Percentiles rank a stretch among this genome's conserved stretches.
phyloP scores from a whole-genome alignment of 2,329 filamentous ascomycete genomes.

The Phialemoniopsis sp. region DNA sequence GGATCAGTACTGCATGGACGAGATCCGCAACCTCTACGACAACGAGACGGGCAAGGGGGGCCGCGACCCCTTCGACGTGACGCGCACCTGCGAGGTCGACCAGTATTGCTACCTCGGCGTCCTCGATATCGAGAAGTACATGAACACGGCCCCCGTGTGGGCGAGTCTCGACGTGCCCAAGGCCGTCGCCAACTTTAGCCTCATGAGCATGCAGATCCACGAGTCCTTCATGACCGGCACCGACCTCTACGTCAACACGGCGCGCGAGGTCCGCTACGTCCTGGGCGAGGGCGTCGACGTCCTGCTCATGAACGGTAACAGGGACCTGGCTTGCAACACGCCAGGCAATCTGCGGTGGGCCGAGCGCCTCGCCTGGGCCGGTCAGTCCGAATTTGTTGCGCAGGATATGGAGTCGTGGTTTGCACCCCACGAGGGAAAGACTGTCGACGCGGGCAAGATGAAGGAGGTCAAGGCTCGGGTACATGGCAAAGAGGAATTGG shows the following conservation, averaged over 20 bases:
- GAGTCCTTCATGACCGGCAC: conserved; percentile 43
- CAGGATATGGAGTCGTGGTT: conserved; percentile 13
- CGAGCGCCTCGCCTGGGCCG: conserved; percentile 34
- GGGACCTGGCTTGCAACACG: conserved; percentile 13
- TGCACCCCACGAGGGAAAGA: conserved; percentile 1
- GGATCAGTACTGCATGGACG: conserved; percentile 48
- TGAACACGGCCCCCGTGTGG: conserved; percentile 51
- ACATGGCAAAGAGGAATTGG: no score
- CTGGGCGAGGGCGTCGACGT: conserved; percentile 9
- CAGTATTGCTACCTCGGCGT: conserved; percentile 54
- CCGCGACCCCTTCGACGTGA: conserved; percentile 58
- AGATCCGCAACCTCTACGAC: conserved; percentile 50
- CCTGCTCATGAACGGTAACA: conserved; percentile 9
- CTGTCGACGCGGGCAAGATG: conserved; percentile 1
- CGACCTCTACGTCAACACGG: conserved; percentile 33
- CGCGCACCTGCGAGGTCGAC: conserved; percentile 45
- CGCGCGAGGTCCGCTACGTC: conserved; percentile 26
- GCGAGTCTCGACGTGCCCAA: conserved; percentile 54
- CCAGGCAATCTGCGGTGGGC: conserved; percentile 28
- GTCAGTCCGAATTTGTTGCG: conserved; percentile 33
- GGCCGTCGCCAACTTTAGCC: conserved; percentile 57
- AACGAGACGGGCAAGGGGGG: conserved; percentile 40
- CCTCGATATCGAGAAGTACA: conserved; percentile 52
- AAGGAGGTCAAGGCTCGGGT: conserved; percentile 8
- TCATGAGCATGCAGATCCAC: conserved; percentile 34